Evolutionary conservation across 116 monocot species (phyloP).

Genomic region (Posidonia oceanica): DNA sequence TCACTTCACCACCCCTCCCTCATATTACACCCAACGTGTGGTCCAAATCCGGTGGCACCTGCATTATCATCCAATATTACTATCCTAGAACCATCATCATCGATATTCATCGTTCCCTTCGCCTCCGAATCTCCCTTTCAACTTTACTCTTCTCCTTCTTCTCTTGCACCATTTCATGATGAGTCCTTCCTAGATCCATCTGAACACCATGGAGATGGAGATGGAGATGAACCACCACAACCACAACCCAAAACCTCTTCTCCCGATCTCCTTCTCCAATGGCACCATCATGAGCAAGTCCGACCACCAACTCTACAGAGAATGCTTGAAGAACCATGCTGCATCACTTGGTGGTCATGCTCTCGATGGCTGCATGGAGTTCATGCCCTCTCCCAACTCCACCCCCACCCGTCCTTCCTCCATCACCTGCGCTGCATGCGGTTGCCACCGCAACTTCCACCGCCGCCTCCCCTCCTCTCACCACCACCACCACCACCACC

Average conservation of each 20-base stretch:
- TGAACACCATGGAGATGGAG: not conserved
- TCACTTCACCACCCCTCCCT: too few species aligned
- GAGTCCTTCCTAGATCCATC: not conserved
- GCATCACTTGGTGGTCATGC: slow-evolving; percentile 76
- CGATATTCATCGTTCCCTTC: not conserved
- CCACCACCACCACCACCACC: not conserved
- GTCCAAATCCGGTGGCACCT: too few species aligned
- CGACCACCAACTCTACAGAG: slow-evolving; percentile 27
- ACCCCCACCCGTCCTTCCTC: slow-evolving; percentile 42
- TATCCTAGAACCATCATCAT: not conserved
- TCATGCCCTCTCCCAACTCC: slow-evolving; percentile 48
- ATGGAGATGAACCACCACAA: not conserved
- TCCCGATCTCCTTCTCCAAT: slow-evolving; percentile 36
- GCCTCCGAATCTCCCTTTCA: not conserved
- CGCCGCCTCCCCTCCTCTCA: slow-evolving; percentile 31
- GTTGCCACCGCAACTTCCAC: slow-evolving; percentile 99
- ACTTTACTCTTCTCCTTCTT: not conserved
- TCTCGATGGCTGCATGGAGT: slow-evolving; percentile 91
- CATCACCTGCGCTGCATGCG: slow-evolving; percentile 87
- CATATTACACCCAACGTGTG: not conserved
- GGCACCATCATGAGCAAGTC: slow-evolving; percentile 22
- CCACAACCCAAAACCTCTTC: not conserved
- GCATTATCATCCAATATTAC: too few species aligned
- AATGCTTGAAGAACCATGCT: slow-evolving; percentile 77
- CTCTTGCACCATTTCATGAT: not conserved